Evolutionary conservation across 2,329 filamentous ascomycete genomes (phyloP).

Genomic region (Penicillium freii): DNA sequence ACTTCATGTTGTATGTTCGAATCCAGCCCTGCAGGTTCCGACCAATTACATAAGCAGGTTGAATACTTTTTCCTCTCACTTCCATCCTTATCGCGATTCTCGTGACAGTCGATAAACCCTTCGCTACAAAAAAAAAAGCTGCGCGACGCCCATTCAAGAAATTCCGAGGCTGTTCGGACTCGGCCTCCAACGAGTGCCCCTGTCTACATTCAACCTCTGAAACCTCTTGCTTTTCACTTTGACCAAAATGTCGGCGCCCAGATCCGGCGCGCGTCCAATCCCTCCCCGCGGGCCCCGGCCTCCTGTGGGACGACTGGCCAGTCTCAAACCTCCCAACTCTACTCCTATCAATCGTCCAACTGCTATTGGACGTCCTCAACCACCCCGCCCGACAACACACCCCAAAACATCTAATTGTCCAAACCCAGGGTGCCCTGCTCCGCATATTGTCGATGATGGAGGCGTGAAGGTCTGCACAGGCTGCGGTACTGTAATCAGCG

Average conservation of each 20-base stretch:
- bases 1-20: background rate
- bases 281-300: constrained; percentile 25
- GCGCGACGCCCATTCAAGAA: background rate
- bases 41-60: constrained; percentile 1
- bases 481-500: constrained; percentile 80
- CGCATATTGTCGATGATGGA: constrained; percentile 48
- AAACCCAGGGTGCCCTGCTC: constrained; percentile 46
- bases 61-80: constrained; percentile 6
- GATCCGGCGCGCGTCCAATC: constrained; percentile 35
- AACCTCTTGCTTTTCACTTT: background rate
- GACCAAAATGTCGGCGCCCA: constrained; percentile 33
- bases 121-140: background rate
- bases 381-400: constrained; percentile 35
- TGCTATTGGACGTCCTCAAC: constrained; percentile 31
- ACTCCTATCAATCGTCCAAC: constrained; percentile 41
- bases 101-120: constrained; percentile 8
- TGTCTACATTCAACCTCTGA: background rate
- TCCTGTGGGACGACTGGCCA: constrained; percentile 41
- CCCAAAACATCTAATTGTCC: constrained; percentile 45
- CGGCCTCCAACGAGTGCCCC: constrained; percentile 1
- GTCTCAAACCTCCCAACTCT: constrained; percentile 38
- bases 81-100: constrained; percentile 11
- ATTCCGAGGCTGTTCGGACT: constrained; percentile 3
- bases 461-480: constrained; percentile 65
- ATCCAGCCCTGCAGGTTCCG: background rate